These are phyloP conservation scores for Scalesia atractyloides DNA, from an alignment of 129 eudicot genomes.

Conservation along the genomic window DNA sequence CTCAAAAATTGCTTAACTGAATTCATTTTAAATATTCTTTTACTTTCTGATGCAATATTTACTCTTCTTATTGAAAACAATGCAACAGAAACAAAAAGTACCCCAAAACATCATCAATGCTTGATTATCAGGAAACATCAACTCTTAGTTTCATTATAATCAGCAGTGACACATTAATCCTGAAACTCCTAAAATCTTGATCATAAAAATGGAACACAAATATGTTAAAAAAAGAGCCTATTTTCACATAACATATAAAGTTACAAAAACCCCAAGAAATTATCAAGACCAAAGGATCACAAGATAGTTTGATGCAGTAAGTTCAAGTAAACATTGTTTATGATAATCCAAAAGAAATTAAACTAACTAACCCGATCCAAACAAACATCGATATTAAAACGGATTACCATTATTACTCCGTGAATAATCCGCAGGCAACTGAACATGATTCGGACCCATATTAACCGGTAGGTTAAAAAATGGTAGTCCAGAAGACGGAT, in stretches of 20 bases:
- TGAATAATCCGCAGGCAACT: constrained; percentile 41
- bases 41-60: constrained; percentile 32
- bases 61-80: constrained; percentile 44
- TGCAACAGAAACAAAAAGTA: constrained; percentile 36
- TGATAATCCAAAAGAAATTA: constrained; percentile 33
- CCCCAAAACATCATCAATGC: constrained; percentile 37
- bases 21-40: background rate
- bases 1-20: background rate
- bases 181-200: constrained; percentile 31
- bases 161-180: constrained; percentile 31
- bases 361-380: constrained; percentile 21
- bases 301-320: constrained; percentile 30
- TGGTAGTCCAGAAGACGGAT: constrained; percentile 51
- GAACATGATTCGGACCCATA: constrained; percentile 41
- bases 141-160: constrained; percentile 36
- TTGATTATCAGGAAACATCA: constrained; percentile 31
- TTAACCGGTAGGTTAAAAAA: constrained; percentile 45
- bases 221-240: constrained; percentile 8
- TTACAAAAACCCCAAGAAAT: constrained; percentile 34
- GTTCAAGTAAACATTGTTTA: constrained; percentile 29
- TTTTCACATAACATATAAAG: constrained; percentile 30
- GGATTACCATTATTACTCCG: constrained; percentile 35
- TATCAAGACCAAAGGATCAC: background rate
- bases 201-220: background rate
- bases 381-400: constrained; percentile 9